Evolutionary conservation across 2,329 filamentous ascomycete species (phyloP).

Genomic region (Apiospora aurea): DNA sequence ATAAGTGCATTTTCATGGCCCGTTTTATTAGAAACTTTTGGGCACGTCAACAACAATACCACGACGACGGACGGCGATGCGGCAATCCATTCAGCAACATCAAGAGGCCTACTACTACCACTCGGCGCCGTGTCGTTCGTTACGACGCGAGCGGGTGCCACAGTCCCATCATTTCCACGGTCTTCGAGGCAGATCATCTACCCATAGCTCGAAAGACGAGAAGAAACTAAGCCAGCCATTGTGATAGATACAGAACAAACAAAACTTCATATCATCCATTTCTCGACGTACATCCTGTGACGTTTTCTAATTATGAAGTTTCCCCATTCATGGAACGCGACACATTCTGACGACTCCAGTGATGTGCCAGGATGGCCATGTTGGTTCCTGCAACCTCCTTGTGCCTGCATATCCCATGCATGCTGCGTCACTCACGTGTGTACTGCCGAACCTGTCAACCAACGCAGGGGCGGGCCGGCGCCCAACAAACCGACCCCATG

Average conservation of each 20-base stretch:
- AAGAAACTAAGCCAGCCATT: not conserved
- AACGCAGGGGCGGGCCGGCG: not conserved
- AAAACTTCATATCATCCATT: not conserved
- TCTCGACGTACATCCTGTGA: not conserved
- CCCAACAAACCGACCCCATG: not conserved
- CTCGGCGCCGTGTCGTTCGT: not conserved
- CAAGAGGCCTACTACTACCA: not conserved
- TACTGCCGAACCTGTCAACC: not conserved
- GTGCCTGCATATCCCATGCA: not conserved
- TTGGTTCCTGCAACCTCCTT: not conserved
- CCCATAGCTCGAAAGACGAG: not conserved
- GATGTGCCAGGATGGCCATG: not conserved
- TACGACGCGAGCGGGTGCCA: not conserved
- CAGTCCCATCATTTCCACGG: not conserved
- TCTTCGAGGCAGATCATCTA: not conserved
- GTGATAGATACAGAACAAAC: constrained; percentile 7
- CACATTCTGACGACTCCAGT: not conserved
- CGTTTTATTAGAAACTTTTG: not conserved
- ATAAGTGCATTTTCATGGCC: constrained; percentile 2
- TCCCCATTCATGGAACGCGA: not conserved
- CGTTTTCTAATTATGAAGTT: not conserved
- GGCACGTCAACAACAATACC: not conserved
- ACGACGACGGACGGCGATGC: not conserved
- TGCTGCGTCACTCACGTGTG: not conserved
- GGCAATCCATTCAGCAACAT: not conserved